A percentile compares a stretch with the other conserved stretches of the same genome.
Evolutionary conservation across 2,329 filamentous ascomycete genomes (phyloP).

Genomic region (Nemania sp.): DNA sequence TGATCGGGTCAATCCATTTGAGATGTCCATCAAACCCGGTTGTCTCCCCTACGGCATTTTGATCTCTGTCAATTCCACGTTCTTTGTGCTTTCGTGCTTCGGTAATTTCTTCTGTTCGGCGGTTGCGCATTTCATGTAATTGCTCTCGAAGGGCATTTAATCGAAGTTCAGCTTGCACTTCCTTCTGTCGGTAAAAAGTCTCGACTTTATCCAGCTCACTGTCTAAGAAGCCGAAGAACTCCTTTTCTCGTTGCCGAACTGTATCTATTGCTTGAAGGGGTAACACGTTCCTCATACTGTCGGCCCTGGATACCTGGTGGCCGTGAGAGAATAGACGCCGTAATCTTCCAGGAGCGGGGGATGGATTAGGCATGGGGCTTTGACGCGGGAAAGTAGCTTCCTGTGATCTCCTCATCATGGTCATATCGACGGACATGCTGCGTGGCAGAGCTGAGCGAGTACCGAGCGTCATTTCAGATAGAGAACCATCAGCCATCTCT

Average conservation of each 20-base stretch:
- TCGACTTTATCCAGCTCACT: conserved; percentile 91
- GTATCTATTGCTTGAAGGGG: conserved; percentile 59
- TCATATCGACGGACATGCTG: conserved; percentile 52
- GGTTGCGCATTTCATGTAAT: conserved; percentile 91
- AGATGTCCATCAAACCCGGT: conserved; percentile 45
- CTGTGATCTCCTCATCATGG: conserved; percentile 29
- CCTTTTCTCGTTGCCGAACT: conserved; percentile 78
- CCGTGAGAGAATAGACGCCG: conserved; percentile 57
- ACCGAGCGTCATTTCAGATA: conserved; percentile 19
- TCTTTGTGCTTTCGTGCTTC: conserved; percentile 55
- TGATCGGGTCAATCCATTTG: conserved; percentile 66
- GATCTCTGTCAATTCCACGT: conserved; percentile 46
- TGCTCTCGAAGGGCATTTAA: conserved; percentile 81
- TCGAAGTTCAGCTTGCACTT: conserved; percentile 82
- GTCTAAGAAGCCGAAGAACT: conserved; percentile 90
- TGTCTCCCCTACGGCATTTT: conserved; percentile 38
- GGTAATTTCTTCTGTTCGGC: conserved; percentile 78
- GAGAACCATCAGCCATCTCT: not conserved
- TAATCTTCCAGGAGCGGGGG: conserved; percentile 49
- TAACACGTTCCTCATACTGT: conserved; percentile 57
- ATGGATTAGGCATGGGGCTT: conserved; percentile 41
- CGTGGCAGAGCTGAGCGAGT: conserved; percentile 51
- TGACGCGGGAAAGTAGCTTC: conserved; percentile 36
- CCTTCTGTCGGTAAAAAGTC: conserved; percentile 86
- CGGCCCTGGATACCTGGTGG: conserved; percentile 52